These are phyloP conservation scores for Diplodia corticola DNA, from an alignment of 2,329 filamentous ascomycete genomes.

Conservation along the genomic window DNA sequence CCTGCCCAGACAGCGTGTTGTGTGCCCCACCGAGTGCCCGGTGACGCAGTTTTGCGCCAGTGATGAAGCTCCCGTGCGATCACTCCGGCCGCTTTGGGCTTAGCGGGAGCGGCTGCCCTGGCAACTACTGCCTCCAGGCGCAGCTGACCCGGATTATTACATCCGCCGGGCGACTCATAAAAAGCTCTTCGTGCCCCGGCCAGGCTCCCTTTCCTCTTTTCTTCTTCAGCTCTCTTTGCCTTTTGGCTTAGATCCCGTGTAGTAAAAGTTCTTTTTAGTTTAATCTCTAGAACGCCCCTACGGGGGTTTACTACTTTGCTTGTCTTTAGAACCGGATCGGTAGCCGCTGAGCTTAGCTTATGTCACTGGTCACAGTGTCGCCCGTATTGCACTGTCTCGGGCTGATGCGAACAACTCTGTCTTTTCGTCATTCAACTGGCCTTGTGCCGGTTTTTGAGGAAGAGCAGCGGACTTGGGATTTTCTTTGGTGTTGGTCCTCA, in stretches of 20 bases:
- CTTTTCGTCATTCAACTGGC: neutral
- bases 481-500: no score
- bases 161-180: no score
- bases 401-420: neutral
- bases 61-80: no score
- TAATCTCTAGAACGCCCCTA: neutral
- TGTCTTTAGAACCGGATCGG: neutral
- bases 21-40: no score
- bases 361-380: neutral
- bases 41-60: no score
- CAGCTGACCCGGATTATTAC: no score
- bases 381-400: neutral
- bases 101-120: no score
- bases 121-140: no score
- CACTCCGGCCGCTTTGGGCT: no score
- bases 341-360: neutral
- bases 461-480: neutral
- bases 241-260: neutral
- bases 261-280: neutral
- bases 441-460: neutral
- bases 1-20: no score
- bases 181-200: neutral
- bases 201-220: neutral
- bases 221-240: neutral
- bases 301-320: rapidly evolving